Percentiles rank a stretch among this genome's conserved stretches.
Evolutionary conservation across 2,329 filamentous ascomycete genomes (phyloP).

Genomic region (Neospermospora avenae): DNA sequence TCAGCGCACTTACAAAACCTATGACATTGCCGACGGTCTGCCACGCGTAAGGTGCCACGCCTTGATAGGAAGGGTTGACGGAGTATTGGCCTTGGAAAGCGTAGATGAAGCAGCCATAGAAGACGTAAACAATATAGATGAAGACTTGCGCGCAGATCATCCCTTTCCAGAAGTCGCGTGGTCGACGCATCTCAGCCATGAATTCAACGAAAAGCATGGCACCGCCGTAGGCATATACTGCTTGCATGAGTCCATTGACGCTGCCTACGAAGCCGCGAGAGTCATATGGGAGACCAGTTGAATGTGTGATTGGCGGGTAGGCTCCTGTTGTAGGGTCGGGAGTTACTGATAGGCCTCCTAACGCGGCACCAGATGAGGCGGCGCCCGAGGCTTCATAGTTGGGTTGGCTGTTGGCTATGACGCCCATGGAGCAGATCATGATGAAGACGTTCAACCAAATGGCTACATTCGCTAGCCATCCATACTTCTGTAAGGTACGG

Average conservation of each 20-base stretch:
- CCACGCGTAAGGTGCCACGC: conserved; percentile 19
- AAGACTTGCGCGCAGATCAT: conserved; percentile 40
- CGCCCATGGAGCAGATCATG: conserved; percentile 47
- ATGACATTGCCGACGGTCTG: conserved; percentile 20
- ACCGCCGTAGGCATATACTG: conserved; percentile 55
- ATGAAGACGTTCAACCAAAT: conserved; percentile 50
- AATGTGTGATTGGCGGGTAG: neutral
- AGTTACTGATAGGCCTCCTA: too few relatives aligned
- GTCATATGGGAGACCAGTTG: conserved; percentile 18
- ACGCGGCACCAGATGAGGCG: too few relatives aligned
- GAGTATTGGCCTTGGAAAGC: conserved; percentile 21
- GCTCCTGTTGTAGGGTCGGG: too few relatives aligned
- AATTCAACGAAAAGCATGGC: conserved; percentile 55
- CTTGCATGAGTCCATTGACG: conserved; percentile 23
- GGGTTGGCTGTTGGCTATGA: conserved; percentile 42
- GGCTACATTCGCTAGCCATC: conserved; percentile 52
- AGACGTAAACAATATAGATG: conserved; percentile 42
- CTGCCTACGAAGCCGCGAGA: conserved; percentile 20
- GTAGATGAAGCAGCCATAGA: conserved; percentile 45
- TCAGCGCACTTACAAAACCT: conserved; percentile 31
- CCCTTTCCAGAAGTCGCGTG: conserved; percentile 43
- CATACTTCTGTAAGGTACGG: conserved; percentile 50
- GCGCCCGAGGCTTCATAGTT: neutral
- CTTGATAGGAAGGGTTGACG: conserved; percentile 10
- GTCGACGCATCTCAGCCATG: conserved; percentile 48